Evolutionary conservation across 352 stramenopile genomes (phyloP), one percentile per base, ranked within the genome.

Genomic region (Globisporangium recalcitrans): DNA sequence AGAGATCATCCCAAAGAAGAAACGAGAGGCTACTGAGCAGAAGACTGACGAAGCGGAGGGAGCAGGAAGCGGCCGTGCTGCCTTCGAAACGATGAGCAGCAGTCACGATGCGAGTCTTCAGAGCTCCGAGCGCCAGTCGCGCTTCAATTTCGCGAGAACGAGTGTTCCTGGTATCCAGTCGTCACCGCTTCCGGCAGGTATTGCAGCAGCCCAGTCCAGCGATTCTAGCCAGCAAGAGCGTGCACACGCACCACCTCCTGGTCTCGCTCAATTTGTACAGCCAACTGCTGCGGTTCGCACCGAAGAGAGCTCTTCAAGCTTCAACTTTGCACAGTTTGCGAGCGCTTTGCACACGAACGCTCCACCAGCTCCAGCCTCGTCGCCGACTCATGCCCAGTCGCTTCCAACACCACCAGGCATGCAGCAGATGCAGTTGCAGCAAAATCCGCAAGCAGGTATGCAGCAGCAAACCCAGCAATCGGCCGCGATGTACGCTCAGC

Each of bases 111-210:
- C 13, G 52, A 51, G 22, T n/a, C 42, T 27, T 36, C 61, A 61
- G 11, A 52, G 9, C 11, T 26, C 44, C 6, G 52, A 61, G 9
- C 61, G 61, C 29, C 64, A 80, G 49, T 86, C 80, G 6, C 80
- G 80, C 22, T 89, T 89, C 63, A 78, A 72, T 22, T 89, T 89
- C 65, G 80, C 80, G 22, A 71, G 75, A 26, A 51, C 63, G 14
- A 56, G 42, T 22, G 52, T 26, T 42, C 11, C 58, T 31, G 21
- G n/a, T 13, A n/a, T 62, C 27, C 42, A 27, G 16, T 10, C 55
- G 4, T 14, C 55, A 29, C 63, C 61, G 9, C 62, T 65, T n/a
- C 52, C 64, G 16, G 26, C 54, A 29, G 44, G 21, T 26, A 24
- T 14, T 3, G 19, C 56, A 24, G n/a, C 9, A 44, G 8, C 49